These are phyloP conservation scores for Alternaria rosae DNA, from an alignment of 2,329 filamentous ascomycete species.

Conservation along the genomic window DNA sequence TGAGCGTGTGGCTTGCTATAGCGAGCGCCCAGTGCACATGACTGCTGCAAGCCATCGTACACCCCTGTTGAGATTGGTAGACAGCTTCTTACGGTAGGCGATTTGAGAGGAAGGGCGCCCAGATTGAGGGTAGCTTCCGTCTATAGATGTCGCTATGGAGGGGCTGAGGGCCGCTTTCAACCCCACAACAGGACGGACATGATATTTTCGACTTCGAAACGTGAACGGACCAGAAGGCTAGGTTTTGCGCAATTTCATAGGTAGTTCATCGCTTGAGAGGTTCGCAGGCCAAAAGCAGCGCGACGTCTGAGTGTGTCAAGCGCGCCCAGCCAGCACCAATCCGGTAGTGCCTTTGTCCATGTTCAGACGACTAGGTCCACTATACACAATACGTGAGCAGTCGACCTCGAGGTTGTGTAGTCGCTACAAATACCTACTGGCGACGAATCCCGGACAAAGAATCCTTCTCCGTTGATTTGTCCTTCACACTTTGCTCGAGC, in stretches of 20 bases:
- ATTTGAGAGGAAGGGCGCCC: conserved; percentile 29
- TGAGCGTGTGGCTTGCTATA: conserved; percentile 27
- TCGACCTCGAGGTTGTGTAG: conserved; percentile 39
- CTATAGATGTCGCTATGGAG: conserved; percentile 30
- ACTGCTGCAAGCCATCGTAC: conserved; percentile 33
- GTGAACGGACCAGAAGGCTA: conserved; percentile 30
- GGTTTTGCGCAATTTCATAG: conserved; percentile 30
- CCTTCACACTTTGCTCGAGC: conserved; percentile 38
- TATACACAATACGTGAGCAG: conserved; percentile 47
- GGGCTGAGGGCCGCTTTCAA: conserved; percentile 43
- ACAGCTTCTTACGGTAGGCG: conserved; percentile 17
- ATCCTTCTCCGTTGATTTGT: conserved; percentile 43
- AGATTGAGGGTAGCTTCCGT: conserved; percentile 34
- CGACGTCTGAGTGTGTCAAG: conserved; percentile 41
- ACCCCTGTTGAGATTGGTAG: conserved; percentile 30
- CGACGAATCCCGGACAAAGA: conserved; percentile 49
- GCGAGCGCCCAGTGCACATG: conserved; percentile 33
- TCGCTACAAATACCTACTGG: conserved; percentile 51
- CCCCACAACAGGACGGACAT: conserved; percentile 34
- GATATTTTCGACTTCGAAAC: conserved; percentile 36
- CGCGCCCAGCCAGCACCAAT: conserved; percentile 45
- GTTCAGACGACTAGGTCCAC: conserved; percentile 45
- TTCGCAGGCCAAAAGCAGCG: conserved; percentile 46
- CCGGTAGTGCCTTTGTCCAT: conserved; percentile 52
- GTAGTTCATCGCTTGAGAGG: conserved; percentile 26